Evolutionary conservation across 257 asterid species (phyloP), one percentile per base, ranked within the genome.

Genomic region (Agastache rugosa): DNA sequence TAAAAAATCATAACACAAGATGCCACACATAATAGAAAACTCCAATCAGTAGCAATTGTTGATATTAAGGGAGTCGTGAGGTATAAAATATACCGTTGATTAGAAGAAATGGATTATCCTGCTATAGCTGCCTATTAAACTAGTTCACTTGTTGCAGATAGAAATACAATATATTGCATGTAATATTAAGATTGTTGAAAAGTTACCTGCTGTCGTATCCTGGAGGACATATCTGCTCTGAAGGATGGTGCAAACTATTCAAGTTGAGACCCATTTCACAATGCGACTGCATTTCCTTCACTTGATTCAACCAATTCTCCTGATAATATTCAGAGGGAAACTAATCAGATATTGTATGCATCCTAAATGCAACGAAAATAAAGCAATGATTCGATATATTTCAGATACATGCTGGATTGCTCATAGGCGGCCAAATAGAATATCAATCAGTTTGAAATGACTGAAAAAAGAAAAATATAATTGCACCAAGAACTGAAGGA

Each of bases 291-390:
- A 95, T 89, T 83, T 90, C 94, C 79, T 78, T 87, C 71, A 95
- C 93, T 87, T 95, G 91, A 69, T 88, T 87, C 84, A 89, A 74
- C 99, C 97, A 95, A 29, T 67, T 81, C 69, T 95, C 97, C 99
- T 95, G 88, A 85, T 63, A 67, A 68, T 62, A 60, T 64, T 59
- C 66, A 78, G 23, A 29, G 19, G 27, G 16, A 14, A 42, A 54
- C 11, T 55, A 9, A 25, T 55, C 64, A 22, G 54, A 70, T 55
- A 55, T 15, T 7, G 15, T 35, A 1, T 35, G 39, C 39, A 39
- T 39, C 4, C 0, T 9, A 0, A 19, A 53, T 19, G 25, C 14
- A 53, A 19, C 29, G 42, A 72, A 16, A 35, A 20, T 69, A 16
- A 62, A 67, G 45, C 19, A 34, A 67, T 75, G 63, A 45, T 3